Evolutionary conservation across 83 land plant species (phyloP).

Genomic region (Diphasiastrum complanatum): DNA sequence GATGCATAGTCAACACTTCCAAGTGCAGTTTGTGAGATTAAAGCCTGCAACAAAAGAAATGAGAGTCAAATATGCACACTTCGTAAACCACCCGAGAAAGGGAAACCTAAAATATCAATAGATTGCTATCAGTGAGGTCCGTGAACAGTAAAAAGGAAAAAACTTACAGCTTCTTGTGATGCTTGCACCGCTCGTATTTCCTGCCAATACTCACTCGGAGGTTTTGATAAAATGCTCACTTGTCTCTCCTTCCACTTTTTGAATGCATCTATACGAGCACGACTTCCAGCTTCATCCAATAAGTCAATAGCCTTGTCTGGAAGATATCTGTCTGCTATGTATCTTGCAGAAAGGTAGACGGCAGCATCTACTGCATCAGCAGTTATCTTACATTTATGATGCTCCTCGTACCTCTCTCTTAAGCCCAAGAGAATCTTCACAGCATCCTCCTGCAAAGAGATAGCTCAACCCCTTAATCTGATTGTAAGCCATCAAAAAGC

Average conservation of each 20-base stretch:
- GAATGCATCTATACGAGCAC: constrained; percentile 73
- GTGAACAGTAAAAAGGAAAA: neutral
- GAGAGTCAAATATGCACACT: neutral
- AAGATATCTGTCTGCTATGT: constrained; percentile 81
- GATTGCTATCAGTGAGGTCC: constrained; percentile 29
- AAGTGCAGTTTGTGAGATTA: constrained; percentile 19
- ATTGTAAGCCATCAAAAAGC: too few species aligned
- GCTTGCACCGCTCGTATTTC: constrained; percentile 80
- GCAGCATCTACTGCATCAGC: constrained; percentile 89
- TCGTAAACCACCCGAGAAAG: neutral
- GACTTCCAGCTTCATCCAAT: constrained; percentile 89
- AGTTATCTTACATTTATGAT: constrained; percentile 79
- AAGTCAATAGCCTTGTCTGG: constrained; percentile 97
- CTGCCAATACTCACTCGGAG: constrained; percentile 93
- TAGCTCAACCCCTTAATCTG: neutral
- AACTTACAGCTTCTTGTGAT: constrained; percentile 65
- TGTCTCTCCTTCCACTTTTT: constrained; percentile 55
- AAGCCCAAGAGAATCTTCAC: constrained; percentile 69
- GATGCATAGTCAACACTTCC: constrained; percentile 17
- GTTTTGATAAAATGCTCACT: constrained; percentile 50
- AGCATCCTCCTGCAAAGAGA: constrained; percentile 66
- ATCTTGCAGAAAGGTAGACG: constrained; percentile 72
- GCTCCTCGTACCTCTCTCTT: constrained; percentile 71
- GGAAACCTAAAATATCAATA: constrained; percentile 11
- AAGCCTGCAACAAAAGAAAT: constrained; percentile 12